Evolutionary conservation across 306 rosid species (phyloP), one percentile per base, ranked within the genome.

Genomic region (Astragalus membranaceus): DNA sequence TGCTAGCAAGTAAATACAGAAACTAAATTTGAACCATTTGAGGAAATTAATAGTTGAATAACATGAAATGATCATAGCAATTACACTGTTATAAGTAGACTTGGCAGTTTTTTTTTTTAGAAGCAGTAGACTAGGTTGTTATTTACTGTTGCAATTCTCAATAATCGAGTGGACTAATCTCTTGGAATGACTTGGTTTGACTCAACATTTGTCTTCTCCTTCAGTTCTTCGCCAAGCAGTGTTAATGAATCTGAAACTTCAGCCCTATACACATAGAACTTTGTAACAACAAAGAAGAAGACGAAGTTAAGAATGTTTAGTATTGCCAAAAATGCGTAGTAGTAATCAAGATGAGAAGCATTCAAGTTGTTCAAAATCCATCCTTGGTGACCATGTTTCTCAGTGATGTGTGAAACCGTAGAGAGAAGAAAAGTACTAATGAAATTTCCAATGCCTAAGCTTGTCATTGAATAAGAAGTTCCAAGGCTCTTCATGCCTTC

Each of bases 401-500:
- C 12, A 8, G 96, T 88, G 41, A 68, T 29, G 11, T 41, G 35
- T 5, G 96, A 72, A 39, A 88, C 88, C 32, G 77, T 78, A 2
- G 82, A 33, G 10, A 91, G 83, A 60, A 91, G 33, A 59, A 91
- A 76, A 52, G 86, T 76, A n/a, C 91, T 91, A 0, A 88, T 67
- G 20, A 86, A 91, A 50, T 66, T 76, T 36, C 97, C 97, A 52
- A 83, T 70, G 1, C 95, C 95, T 49, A 80, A 10, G 50, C 86
- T 79, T 42, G 85, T 86, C 10, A 84, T 78, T 75, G 82, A 91
- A 57, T 78, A 91, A 0, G 92, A 85, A 49, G 92, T 81, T 2
- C 95, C 92, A 49, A 91, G 77, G 52, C 97, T 91, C 76, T 88
- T 88, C 97, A 86, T 91, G 75, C 83, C 72, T 53, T 83, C 82